Conservation (phyloP, 352 stramenopile genomes). For the Globisporangium perplexum region DNA sequence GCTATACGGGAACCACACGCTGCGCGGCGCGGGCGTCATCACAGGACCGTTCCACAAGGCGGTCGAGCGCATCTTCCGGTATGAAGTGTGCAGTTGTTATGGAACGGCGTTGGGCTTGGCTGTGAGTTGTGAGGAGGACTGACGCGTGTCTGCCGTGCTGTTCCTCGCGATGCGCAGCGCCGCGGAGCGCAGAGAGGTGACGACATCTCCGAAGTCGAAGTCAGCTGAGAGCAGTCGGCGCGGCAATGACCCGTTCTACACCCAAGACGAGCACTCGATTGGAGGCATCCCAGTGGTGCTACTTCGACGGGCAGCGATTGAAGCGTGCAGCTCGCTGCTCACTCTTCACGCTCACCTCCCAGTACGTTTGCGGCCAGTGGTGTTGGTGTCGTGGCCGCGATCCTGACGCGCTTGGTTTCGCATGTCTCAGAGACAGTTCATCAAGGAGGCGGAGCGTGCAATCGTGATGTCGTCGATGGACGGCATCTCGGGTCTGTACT, state of each 20-base stretch:
- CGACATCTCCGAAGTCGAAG: conserved; percentile 27
- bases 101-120: not conserved
- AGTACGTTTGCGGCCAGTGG: conserved; percentile 15
- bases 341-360: conserved; percentile 79
- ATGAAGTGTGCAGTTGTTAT: not conserved
- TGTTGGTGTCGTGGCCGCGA: not conserved
- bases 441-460: conserved; percentile 74
- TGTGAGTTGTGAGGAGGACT: not conserved
- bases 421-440: conserved; percentile 36
- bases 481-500: conserved; percentile 65
- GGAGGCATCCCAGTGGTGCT: conserved; percentile 71
- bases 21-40: conserved; percentile 72
- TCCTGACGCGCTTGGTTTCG: not conserved
- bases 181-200: conserved; percentile 27
- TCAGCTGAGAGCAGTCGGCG: conserved; percentile 24
- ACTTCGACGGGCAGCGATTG: conserved; percentile 66
- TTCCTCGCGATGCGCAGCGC: conserved; percentile 7
- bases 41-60: conserved; percentile 76
- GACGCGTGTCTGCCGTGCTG: conserved; percentile 2
- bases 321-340: conserved; percentile 76
- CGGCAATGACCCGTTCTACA: conserved; percentile 38
- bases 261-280: conserved; percentile 59
- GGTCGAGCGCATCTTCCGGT: conserved; percentile 73
- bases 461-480: conserved; percentile 62
- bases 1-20: conserved; percentile 76